These are phyloP conservation scores for Lipomyces yamadae DNA, from an alignment of 805 yeast species.

Conservation along the genomic window DNA sequence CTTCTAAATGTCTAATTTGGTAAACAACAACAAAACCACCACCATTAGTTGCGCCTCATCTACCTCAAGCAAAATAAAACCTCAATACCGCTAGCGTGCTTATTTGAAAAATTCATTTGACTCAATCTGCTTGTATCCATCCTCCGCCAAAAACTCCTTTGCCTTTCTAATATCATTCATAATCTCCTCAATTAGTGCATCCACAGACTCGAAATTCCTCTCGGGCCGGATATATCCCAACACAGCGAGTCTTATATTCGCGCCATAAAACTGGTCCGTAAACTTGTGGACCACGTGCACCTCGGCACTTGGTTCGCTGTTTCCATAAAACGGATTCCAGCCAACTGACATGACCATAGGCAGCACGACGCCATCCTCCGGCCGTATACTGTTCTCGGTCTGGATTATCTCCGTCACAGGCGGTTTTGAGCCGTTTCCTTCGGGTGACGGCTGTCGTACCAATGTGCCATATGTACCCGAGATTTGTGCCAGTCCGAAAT, in stretches of 20 bases:
- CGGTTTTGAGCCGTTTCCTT: slow-evolving; percentile 14
- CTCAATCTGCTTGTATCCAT: slow-evolving; percentile 16
- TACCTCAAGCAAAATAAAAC: not conserved
- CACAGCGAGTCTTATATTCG: slow-evolving; percentile 66
- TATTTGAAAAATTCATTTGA: slow-evolving; percentile 21
- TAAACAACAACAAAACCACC: not conserved
- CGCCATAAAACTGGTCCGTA: slow-evolving; percentile 75
- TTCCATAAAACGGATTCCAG: slow-evolving; percentile 89
- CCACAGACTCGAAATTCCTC: slow-evolving; percentile 75
- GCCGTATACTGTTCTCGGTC: slow-evolving; percentile 56
- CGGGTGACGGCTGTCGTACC: slow-evolving; percentile 12
- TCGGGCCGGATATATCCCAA: slow-evolving; percentile 94
- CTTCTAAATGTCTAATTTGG: not conserved
- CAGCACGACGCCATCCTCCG: slow-evolving; percentile 48
- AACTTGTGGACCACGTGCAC: slow-evolving; percentile 83
- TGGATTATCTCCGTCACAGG: slow-evolving; percentile 59
- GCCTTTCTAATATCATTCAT: slow-evolving; percentile 78
- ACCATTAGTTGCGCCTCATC: not conserved
- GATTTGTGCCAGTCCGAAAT: slow-evolving; percentile 75
- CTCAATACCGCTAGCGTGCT: not conserved
- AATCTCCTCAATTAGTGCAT: slow-evolving; percentile 85
- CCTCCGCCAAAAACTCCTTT: slow-evolving; percentile 39
- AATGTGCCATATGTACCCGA: slow-evolving; percentile 35
- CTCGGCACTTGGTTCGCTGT: slow-evolving; percentile 78
- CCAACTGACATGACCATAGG: slow-evolving; percentile 98